These are phyloP conservation scores for Linnemannia hyalina DNA, from an alignment of 192 early-diverging fungal genomes.

Conservation along the genomic window DNA sequence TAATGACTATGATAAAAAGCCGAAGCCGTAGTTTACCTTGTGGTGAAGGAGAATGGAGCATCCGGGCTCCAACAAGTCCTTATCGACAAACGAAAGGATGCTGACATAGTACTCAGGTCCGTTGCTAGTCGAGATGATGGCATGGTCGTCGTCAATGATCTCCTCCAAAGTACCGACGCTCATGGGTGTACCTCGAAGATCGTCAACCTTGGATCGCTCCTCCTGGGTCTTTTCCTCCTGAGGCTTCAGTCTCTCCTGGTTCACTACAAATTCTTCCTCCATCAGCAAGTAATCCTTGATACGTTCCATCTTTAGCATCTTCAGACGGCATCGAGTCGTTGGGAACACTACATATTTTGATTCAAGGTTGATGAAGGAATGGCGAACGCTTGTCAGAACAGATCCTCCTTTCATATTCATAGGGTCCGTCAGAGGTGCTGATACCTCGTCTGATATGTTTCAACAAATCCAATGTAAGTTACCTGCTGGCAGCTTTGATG, in stretches of 20 bases:
- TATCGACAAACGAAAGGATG: conserved; percentile 99
- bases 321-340: conserved; percentile 96
- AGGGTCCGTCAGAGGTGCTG: too few species aligned
- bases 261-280: conserved; percentile 99
- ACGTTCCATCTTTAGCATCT: conserved; percentile 96
- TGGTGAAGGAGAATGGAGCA: conserved; percentile 96
- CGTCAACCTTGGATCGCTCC: conserved; percentile 94
- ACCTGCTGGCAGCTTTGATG: conserved; percentile 93
- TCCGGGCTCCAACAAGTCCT: conserved; percentile 97
- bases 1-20: not conserved
- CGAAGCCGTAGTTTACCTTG: conserved; percentile 64
- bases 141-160: conserved; percentile 99
- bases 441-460: not conserved
- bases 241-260: conserved; percentile 98
- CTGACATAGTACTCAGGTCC: conserved; percentile 98
- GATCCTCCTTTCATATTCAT: not conserved
- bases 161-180: conserved; percentile 96
- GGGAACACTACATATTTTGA: conserved; percentile 82
- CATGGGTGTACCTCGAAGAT: conserved; percentile 98
- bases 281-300: conserved; percentile 99
- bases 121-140: conserved; percentile 92
- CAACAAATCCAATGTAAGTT: conserved; percentile 9
- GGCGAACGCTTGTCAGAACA: too few species aligned
- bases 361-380: too few species aligned
- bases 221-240: conserved; percentile 95